Evolutionary conservation across 2,329 filamentous ascomycete species (phyloP).

Genomic region (Fusarium falciforme): DNA sequence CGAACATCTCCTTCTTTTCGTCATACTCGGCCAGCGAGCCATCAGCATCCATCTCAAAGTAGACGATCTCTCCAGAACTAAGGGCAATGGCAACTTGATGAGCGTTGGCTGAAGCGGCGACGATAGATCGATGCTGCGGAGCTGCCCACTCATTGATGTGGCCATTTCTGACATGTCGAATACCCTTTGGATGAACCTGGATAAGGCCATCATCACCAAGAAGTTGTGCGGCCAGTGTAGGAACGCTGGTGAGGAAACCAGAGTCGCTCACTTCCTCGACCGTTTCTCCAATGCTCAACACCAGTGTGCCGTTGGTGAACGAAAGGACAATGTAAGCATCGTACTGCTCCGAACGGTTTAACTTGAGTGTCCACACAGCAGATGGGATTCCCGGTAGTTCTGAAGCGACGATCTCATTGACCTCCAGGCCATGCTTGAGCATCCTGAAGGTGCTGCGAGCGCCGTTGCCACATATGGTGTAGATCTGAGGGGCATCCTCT

Average conservation of each 20-base stretch:
- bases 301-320: constrained; percentile 88
- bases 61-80: constrained; percentile 96
- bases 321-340: constrained; percentile 97
- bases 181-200: constrained; percentile 96
- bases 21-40: constrained; percentile 93
- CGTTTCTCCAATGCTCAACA: constrained; percentile 94
- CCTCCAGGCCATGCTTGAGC: constrained; percentile 91
- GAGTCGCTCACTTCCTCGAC: constrained; percentile 96
- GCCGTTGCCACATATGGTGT: constrained; percentile 88
- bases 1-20: constrained; percentile 94
- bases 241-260: constrained; percentile 87
- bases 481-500: constrained; percentile 97
- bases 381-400: constrained; percentile 89
- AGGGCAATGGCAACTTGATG: constrained; percentile 93
- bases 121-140: constrained; percentile 93
- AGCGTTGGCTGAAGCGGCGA: constrained; percentile 92
- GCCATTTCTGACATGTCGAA: constrained; percentile 84
- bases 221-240: constrained; percentile 92
- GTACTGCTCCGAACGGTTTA: constrained; percentile 82
- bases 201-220: constrained; percentile 93
- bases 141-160: constrained; percentile 93
- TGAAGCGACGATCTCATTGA: constrained; percentile 95
- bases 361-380: constrained; percentile 94
- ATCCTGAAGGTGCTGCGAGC: constrained; percentile 91
- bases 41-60: constrained; percentile 96